Percentiles rank a stretch among this genome's conserved stretches.
Conservation (phyloP, 768 basidiomycete species). For the Macrocybe gigantea region DNA sequence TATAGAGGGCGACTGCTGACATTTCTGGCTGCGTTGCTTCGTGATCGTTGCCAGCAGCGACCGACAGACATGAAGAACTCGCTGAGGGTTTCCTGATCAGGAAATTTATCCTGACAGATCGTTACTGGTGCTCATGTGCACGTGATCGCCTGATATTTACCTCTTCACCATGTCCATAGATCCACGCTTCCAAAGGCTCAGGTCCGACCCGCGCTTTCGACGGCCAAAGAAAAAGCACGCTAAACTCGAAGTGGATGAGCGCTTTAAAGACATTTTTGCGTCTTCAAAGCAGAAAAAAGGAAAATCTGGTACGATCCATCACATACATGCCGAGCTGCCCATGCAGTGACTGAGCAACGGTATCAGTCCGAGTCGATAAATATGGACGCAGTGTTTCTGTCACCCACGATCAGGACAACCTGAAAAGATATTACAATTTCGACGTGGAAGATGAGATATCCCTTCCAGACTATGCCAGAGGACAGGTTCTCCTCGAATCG, state of each 20-base stretch:
- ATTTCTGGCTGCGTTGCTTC: no score
- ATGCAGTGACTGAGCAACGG: slow-evolving; percentile 1
- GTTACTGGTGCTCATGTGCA: no score
- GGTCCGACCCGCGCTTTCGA: slow-evolving; percentile 91
- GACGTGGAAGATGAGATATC: slow-evolving; percentile 26
- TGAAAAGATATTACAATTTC: slow-evolving; percentile 79
- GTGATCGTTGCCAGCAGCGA: no score
- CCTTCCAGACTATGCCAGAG: slow-evolving; percentile 77
- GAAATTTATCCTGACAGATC: no score
- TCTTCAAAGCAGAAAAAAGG: slow-evolving; percentile 28
- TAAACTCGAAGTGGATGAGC: slow-evolving; percentile 87
- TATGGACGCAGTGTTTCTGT: slow-evolving; percentile 72
- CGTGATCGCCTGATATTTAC: no score
- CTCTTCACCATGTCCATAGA: slow-evolving; percentile 50
- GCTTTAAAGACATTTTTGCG: slow-evolving; percentile 79
- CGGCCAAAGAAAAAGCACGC: slow-evolving; percentile 71
- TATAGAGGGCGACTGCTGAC: no score
- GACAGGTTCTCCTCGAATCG: slow-evolving; percentile 81
- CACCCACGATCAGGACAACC: slow-evolving; percentile 68
- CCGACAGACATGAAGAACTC: no score
- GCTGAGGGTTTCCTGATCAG: no score
- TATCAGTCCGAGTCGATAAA: slow-evolving; percentile 73
- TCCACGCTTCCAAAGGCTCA: slow-evolving; percentile 81
- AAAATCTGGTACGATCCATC: slow-evolving; percentile 7
- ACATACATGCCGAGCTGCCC: neutral